phyloP scores from a whole-genome alignment of 805 yeast genomes.

The Zygosaccharomyces kombuchaensis region DNA sequence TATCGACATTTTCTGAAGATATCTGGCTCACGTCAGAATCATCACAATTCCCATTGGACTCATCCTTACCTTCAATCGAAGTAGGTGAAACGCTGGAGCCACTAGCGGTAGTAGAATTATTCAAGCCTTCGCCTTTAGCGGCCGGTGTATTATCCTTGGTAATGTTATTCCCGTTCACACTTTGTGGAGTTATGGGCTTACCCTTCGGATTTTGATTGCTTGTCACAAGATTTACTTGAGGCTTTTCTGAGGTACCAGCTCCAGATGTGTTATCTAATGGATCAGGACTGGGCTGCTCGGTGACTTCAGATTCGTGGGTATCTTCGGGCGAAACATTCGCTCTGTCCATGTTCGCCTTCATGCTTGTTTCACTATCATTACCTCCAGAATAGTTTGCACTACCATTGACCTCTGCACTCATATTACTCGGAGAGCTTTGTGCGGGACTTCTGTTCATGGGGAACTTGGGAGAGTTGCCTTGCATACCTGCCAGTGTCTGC shows the following conservation, averaged over 20 bases:
- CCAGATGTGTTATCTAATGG: not conserved
- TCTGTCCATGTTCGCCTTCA: not conserved
- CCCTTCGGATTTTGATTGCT: conserved; percentile 6
- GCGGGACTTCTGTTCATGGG: conserved; percentile 1
- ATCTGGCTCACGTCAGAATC: not conserved
- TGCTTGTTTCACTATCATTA: conserved; percentile 2
- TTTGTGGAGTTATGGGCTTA: conserved; percentile 18
- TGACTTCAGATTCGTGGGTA: not conserved
- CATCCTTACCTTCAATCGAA: conserved; percentile 8
- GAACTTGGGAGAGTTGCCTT: conserved; percentile 16
- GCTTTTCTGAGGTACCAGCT: not conserved
- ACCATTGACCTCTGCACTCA: not conserved
- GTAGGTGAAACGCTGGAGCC: conserved; percentile 11
- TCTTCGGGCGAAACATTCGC: not conserved
- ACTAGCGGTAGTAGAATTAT: not conserved
- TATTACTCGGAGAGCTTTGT: conserved; percentile 5
- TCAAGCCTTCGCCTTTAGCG: conserved; percentile 1
- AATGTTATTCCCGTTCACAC: conserved; percentile 10
- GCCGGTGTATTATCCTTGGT: conserved; percentile 8
- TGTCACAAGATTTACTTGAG: not conserved
- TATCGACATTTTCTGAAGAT: not conserved
- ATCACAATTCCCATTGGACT: not conserved
- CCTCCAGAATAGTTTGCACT: conserved; percentile 2
- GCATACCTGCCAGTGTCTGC: conserved; percentile 18
- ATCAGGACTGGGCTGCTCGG: conserved; percentile 1